A percentile compares a stretch with the other conserved stretches of the same genome.
These are phyloP conservation scores for Xylaria sp. DNA, from an alignment of 2,329 filamentous ascomycete genomes.

Conservation along the genomic window DNA sequence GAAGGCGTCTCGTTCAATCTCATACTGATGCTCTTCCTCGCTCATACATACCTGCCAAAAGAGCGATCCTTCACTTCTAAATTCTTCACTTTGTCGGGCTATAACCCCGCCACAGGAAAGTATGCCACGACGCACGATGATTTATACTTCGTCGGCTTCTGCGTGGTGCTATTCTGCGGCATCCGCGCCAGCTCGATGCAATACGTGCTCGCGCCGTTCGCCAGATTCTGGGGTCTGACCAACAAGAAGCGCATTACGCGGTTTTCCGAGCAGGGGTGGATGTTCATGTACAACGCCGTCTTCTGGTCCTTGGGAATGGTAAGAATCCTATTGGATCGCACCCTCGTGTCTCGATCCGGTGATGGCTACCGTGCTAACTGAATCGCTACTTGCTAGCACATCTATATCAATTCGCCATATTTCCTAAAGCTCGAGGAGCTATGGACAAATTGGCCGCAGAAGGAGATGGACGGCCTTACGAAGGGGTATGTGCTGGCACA, in stretches of 20 bases:
- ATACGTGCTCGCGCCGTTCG: constrained; percentile 81
- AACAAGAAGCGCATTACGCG: constrained; percentile 76
- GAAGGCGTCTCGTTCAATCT: constrained; percentile 82
- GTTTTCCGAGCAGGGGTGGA: constrained; percentile 92
- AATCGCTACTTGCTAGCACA: constrained; percentile 68
- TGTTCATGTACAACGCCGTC: constrained; percentile 78
- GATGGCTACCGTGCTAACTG: constrained; percentile 10
- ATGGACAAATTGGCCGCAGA: constrained; percentile 83
- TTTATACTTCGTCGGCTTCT: constrained; percentile 73
- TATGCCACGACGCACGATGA: constrained; percentile 83
- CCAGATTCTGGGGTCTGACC: constrained; percentile 70
- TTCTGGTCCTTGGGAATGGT: constrained; percentile 88
- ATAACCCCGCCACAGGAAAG: constrained; percentile 68
- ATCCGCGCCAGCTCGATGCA: constrained; percentile 84
- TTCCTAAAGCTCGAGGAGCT: constrained; percentile 77
- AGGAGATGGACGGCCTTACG: constrained; percentile 72
- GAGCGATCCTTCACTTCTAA: constrained; percentile 76
- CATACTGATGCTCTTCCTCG: constrained; percentile 76
- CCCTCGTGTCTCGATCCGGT: background rate
- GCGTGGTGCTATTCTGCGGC: constrained; percentile 82
- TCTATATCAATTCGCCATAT: constrained; percentile 77
- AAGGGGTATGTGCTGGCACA: constrained; percentile 94
- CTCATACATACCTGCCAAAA: constrained; percentile 79
- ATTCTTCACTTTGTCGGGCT: constrained; percentile 85
- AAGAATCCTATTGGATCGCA: constrained; percentile 29